These are phyloP conservation scores for Austropuccinia psidii DNA, from an alignment of 1,284 basidiomycete species.

Conservation along the genomic window DNA sequence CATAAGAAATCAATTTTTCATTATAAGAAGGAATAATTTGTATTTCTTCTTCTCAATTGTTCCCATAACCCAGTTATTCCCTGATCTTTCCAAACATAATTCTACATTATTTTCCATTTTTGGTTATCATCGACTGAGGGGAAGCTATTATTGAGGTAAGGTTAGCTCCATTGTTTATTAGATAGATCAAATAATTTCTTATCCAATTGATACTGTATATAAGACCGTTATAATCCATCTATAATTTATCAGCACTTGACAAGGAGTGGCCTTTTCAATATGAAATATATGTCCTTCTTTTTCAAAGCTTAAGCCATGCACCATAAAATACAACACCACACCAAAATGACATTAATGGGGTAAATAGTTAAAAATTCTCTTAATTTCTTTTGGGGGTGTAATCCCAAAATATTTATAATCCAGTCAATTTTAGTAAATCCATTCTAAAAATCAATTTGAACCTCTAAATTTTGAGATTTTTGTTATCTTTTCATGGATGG, in stretches of 20 bases:
- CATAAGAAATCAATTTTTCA: neutral
- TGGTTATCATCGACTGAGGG: neutral
- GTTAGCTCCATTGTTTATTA: neutral
- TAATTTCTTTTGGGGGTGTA: no score
- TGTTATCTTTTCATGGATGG: no score
- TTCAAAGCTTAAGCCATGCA: neutral
- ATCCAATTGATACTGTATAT: neutral
- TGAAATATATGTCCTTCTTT: neutral
- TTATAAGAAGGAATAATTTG: neutral
- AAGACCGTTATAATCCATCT: neutral
- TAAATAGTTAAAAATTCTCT: no score
- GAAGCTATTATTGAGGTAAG: no score
- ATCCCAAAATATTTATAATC: no score
- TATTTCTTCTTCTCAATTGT: neutral
- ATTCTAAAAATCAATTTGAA: no score
- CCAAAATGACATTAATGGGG: no score
- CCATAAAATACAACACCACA: neutral
- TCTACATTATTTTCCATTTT: neutral
- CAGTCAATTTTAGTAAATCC: no score
- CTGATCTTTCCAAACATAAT: neutral
- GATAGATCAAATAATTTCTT: neutral
- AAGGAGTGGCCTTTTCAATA: conserved; percentile 5
- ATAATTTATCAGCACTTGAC: no score
- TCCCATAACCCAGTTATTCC: neutral
- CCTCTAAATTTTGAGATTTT: no score